Evolutionary conservation across 257 asterid species (phyloP).

Genomic region (Nicotiana tabacum): DNA sequence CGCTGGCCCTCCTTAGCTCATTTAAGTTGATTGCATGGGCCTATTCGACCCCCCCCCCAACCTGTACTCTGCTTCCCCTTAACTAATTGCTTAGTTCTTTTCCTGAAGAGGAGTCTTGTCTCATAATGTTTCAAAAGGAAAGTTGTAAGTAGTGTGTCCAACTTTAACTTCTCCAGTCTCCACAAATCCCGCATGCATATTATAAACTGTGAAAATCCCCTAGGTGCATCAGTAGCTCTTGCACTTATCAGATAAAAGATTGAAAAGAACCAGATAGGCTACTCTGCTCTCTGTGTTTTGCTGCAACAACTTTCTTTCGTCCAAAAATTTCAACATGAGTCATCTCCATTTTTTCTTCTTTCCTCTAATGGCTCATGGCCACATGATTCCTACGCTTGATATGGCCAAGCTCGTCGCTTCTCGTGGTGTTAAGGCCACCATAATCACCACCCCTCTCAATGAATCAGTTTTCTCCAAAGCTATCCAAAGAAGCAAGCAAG

Average conservation of each 20-base stretch:
- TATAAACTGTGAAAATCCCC: not conserved
- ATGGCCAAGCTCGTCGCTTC: slow-evolving; percentile 56
- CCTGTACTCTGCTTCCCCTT: too few relatives aligned
- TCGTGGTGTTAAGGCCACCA: slow-evolving; percentile 35
- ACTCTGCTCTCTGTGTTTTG: not conserved
- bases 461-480: slow-evolving; percentile 19
- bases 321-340: not conserved
- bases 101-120: too few relatives aligned
- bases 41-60: too few relatives aligned
- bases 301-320: not conserved
- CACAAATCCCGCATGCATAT: too few relatives aligned
- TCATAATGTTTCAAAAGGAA: too few relatives aligned
- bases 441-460: slow-evolving; percentile 30
- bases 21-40: too few relatives aligned
- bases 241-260: not conserved
- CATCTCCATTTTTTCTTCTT: slow-evolving; percentile 35
- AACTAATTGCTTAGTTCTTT: too few relatives aligned
- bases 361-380: slow-evolving; percentile 56
- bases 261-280: not conserved
- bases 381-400: slow-evolving; percentile 49
- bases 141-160: too few relatives aligned
- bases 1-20: too few relatives aligned
- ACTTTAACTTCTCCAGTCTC: too few relatives aligned
- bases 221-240: not conserved
- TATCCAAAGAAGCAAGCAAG: slow-evolving; percentile 9